These are phyloP conservation scores for Pilaira anomala DNA, from an alignment of 192 early-diverging fungal species.

Conservation along the genomic window DNA sequence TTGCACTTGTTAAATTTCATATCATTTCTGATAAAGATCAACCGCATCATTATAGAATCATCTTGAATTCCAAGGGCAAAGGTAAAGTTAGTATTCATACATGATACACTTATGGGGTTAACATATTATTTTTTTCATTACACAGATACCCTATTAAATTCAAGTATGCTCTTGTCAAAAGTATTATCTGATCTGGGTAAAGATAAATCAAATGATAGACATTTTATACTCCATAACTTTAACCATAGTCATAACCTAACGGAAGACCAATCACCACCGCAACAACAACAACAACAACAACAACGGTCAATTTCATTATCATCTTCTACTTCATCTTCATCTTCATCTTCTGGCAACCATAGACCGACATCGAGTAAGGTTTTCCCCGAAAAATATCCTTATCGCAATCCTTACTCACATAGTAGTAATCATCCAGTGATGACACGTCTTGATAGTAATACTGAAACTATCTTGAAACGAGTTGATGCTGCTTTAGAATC, in stretches of 20 bases:
- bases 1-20: conserved; percentile 42
- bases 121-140: not conserved
- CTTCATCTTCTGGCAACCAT: conserved; percentile 2
- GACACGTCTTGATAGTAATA: conserved; percentile 15
- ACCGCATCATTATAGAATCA: conserved; percentile 24
- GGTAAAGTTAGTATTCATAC: not conserved
- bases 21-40: conserved; percentile 41
- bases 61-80: conserved; percentile 1
- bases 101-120: not conserved
- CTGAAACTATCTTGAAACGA: conserved; percentile 19
- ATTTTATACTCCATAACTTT: conserved; percentile 12
- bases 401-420: not conserved
- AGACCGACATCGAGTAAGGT: conserved; percentile 14
- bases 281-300: too few species aligned
- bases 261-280: not conserved
- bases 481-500: conserved; percentile 14
- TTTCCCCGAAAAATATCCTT: conserved; percentile 1
- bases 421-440: conserved; percentile 5
- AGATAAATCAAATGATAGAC: not conserved
- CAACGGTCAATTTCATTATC: conserved; percentile 1
- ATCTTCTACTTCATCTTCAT: conserved; percentile 9
- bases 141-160: conserved; percentile 5
- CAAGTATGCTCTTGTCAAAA: not conserved
- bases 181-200: not conserved
- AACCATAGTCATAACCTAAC: not conserved